These are phyloP conservation scores for Eragrostis curvula DNA, from an alignment of 176 grass and related monocot genomes.

Conservation along the genomic window DNA sequence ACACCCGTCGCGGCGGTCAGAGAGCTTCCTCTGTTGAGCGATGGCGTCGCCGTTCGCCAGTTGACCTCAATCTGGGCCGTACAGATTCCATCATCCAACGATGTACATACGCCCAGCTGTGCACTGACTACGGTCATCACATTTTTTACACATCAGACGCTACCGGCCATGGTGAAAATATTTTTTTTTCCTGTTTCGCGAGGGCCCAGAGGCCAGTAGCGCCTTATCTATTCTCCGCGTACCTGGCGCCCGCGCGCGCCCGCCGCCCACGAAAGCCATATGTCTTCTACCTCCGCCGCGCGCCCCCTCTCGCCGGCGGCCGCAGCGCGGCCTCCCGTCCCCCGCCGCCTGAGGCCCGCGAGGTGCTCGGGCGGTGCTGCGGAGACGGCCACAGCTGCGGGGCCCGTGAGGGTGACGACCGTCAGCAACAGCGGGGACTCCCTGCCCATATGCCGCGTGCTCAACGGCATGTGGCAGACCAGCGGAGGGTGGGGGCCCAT, in stretches of 20 bases:
- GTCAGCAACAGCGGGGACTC: constrained; percentile 63
- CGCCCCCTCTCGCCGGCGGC: constrained; percentile 33
- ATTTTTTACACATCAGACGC: too few relatives aligned
- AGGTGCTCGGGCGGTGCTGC: constrained; percentile 29
- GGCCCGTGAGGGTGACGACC: constrained; percentile 30
- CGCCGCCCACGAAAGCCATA: constrained; percentile 27
- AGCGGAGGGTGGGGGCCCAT: constrained; percentile 89
- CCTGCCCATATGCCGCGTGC: constrained; percentile 86
- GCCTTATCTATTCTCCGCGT: constrained; percentile 24
- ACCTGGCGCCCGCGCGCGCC: background rate
- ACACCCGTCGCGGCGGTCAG: too few relatives aligned
- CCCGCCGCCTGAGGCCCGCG: constrained; percentile 1
- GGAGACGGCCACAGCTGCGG: constrained; percentile 42
- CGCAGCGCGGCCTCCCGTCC: background rate
- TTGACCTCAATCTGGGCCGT: too few relatives aligned
- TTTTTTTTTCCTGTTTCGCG: too few relatives aligned
- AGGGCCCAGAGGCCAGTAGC: background rate
- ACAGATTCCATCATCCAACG: too few relatives aligned
- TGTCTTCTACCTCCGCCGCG: constrained; percentile 39
- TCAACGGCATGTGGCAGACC: constrained; percentile 99
- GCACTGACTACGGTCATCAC: too few relatives aligned
- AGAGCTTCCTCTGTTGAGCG: too few relatives aligned
- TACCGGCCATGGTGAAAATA: too few relatives aligned
- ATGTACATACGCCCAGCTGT: too few relatives aligned
- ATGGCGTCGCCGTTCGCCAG: too few relatives aligned